phyloP scores from a whole-genome alignment of 768 basidiomycete species.

The Leucocoprinus sp. region DNA sequence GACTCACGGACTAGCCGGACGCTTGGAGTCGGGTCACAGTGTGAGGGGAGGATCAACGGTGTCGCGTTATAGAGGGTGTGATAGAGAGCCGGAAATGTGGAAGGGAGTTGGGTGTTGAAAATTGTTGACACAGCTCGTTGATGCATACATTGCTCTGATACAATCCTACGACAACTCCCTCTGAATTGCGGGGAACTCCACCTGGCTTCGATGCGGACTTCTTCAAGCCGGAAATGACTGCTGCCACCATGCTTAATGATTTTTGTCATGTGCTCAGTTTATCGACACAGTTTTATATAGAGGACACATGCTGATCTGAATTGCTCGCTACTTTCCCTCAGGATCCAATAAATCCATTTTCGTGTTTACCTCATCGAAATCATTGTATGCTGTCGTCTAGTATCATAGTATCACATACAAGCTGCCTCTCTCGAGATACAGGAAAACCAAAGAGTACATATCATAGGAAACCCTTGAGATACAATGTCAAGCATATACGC shows the following conservation, averaged over 20 bases:
- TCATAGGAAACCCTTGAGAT: slow-evolving; percentile 7
- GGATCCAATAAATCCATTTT: slow-evolving; percentile 11
- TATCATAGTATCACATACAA: slow-evolving; percentile 6
- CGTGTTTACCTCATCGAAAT: slow-evolving; percentile 5
- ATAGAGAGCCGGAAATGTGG: slow-evolving; percentile 59
- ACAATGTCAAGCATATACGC: slow-evolving; percentile 1
- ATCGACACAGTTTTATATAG: too few relatives aligned
- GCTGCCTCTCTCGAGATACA: slow-evolving; percentile 6
- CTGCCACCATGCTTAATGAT: slow-evolving; percentile 17
- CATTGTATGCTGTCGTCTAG: slow-evolving; percentile 7
- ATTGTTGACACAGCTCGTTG: not conserved
- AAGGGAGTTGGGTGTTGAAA: slow-evolving; percentile 48
- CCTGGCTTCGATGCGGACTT: slow-evolving; percentile 35
- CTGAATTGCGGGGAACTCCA: slow-evolving; percentile 72
- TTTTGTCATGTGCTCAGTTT: not conserved
- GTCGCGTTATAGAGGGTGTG: too few relatives aligned
- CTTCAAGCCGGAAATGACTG: slow-evolving; percentile 20
- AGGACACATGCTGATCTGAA: not conserved
- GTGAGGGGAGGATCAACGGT: too few relatives aligned
- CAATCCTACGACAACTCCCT: slow-evolving; percentile 70
- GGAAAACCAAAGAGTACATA: slow-evolving; percentile 4
- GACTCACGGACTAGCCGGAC: slow-evolving; percentile 40
- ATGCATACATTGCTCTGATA: slow-evolving; percentile 38
- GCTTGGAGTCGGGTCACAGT: too few relatives aligned
- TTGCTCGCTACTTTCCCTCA: too few relatives aligned